Base-by-base conservation (phyloP, 139 green algal genomes). In the Chlamydomonas urium region DNA sequence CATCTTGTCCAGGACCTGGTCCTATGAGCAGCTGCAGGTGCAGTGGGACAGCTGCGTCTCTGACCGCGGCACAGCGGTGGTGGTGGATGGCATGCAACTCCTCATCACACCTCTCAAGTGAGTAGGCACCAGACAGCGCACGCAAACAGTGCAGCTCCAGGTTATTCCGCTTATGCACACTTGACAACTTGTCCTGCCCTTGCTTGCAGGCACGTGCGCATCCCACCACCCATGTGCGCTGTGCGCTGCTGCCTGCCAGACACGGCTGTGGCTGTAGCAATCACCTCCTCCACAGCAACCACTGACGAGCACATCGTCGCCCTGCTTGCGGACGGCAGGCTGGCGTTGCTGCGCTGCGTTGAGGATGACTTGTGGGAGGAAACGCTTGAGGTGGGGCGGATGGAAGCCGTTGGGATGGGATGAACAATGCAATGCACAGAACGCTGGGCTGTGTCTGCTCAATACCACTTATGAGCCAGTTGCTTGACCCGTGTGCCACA, bases 161-260 rank as follows among this genome's bases (percentile, higher is more conserved):
- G n/a, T n/a, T n/a, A n/a, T n/a, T n/a, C n/a, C n/a, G 42, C 21
- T 59, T 26, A 2, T 71, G 36, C 36, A 4, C 17, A 21, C n/a
- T 56, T 38, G n/a, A 3, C 24, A 59, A 19, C 38, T 32, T 4
- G 57, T 17, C 32, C 35, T 26, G 42, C 17, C 35, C 65, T 32
- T 56, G 32, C n/a, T 17, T 47, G 2, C 77, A 82, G 81, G 36
- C 76, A 83, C 2, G 62, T 68, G 0, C 38, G 89, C n/a, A 79
- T 95, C n/a, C 93, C 94, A 1, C 94, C 94, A 0, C 94, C 94
- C 0, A 82, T 98, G 80, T 90, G 76, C 47, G 84, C 89, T 1
- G 86, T 74, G 2, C 33, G 72, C 21, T 75, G 84, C 1, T 2
- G 56, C 2, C 53, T 75, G 69, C 69, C 69, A 17, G 23, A 34